Conservation (phyloP, 805 yeast species). For the Yarrowia yakushimensis region DNA sequence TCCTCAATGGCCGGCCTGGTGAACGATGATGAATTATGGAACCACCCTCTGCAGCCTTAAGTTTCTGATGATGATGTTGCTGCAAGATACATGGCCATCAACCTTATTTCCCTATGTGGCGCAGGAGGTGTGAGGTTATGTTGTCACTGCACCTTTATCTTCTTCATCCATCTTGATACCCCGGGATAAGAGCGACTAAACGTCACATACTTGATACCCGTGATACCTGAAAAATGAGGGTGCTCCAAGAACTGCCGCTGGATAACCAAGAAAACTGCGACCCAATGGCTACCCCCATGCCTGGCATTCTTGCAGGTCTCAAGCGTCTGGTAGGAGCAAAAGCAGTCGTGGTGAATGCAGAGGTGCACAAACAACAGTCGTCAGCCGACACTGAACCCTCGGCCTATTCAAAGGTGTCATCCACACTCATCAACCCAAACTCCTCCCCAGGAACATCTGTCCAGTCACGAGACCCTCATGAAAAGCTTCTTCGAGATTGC, state of each 20-base stretch:
- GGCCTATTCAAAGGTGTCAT: slow-evolving; percentile 4
- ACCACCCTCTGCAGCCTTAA: slow-evolving; percentile 11
- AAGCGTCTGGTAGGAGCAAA: background rate
- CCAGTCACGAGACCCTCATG: background rate
- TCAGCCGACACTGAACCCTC: background rate
- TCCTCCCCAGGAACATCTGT: slow-evolving; percentile 11
- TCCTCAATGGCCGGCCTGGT: background rate
- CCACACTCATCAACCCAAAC: background rate
- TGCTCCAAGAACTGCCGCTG: slow-evolving; percentile 1
- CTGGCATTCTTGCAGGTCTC: background rate
- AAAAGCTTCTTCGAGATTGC: background rate
- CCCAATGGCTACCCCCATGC: background rate
- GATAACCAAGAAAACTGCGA: slow-evolving; percentile 12
- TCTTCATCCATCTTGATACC: too few relatives aligned
- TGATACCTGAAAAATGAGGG: background rate
- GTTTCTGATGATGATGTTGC: background rate
- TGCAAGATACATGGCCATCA: slow-evolving; percentile 18
- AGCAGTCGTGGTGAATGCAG: background rate
- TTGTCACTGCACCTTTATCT: too few relatives aligned
- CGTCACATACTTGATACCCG: background rate
- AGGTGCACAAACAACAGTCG: slow-evolving; percentile 5
- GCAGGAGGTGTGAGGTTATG: too few relatives aligned
- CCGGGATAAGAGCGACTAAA: too few relatives aligned
- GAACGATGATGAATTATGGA: background rate
- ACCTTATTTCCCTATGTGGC: background rate